Percentiles rank a stretch among this genome's conserved stretches.
These are phyloP conservation scores for Trichothecium sympodiale DNA, from an alignment of 2,329 filamentous ascomycete genomes.

Conservation along the genomic window DNA sequence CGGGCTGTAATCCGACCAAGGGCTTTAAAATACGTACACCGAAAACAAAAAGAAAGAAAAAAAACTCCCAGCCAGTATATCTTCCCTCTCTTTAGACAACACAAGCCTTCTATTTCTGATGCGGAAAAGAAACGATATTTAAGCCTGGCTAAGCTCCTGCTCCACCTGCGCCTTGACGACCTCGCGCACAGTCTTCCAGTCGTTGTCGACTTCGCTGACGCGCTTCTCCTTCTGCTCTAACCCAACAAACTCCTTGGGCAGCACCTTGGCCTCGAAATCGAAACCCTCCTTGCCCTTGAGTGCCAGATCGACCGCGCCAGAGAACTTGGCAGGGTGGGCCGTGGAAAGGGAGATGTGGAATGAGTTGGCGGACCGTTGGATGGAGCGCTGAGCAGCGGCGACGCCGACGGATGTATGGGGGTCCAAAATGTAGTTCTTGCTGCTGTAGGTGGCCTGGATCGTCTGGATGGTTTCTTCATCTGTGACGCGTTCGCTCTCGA, in stretches of 20 bases:
- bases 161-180: slow-evolving; percentile 67
- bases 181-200: slow-evolving; percentile 65
- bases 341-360: slow-evolving; percentile 82
- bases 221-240: slow-evolving; percentile 66
- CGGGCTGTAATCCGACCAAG: too few relatives aligned
- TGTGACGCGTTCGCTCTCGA: slow-evolving; percentile 68
- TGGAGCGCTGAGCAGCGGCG: slow-evolving; percentile 61
- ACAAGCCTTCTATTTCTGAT: neutral
- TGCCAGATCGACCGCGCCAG: slow-evolving; percentile 59
- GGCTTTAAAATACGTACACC: too few relatives aligned
- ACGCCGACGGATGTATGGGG: slow-evolving; percentile 88
- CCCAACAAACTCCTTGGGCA: slow-evolving; percentile 73
- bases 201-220: slow-evolving; percentile 57
- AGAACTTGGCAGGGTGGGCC: slow-evolving; percentile 93
- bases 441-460: slow-evolving; percentile 44
- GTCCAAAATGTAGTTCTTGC: slow-evolving; percentile 71
- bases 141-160: neutral
- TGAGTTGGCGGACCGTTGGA: slow-evolving; percentile 38
- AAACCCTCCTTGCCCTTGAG: slow-evolving; percentile 6
- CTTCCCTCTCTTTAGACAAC: too few relatives aligned
- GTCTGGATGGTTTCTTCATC: slow-evolving; percentile 58
- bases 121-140: neutral
- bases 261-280: slow-evolving; percentile 60
- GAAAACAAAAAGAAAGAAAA: too few relatives aligned
- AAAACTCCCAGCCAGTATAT: too few relatives aligned